A percentile compares a stretch with the other conserved stretches of the same genome.
These are phyloP conservation scores for Glycine soja DNA, from an alignment of 306 rosid genomes.

Conservation along the genomic window DNA sequence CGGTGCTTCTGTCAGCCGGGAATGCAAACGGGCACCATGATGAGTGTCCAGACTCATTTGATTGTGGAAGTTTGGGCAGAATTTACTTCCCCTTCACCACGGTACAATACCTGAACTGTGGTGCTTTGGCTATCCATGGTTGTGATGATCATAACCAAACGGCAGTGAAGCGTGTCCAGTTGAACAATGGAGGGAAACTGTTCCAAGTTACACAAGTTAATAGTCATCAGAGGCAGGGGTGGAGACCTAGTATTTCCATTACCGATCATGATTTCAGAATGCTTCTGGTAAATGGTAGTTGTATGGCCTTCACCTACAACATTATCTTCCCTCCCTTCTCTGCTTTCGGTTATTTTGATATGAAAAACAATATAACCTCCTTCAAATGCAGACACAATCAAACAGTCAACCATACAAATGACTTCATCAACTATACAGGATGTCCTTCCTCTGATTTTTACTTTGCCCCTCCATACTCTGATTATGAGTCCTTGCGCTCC, in stretches of 20 bases:
- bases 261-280: not conserved
- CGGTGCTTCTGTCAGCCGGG: not conserved
- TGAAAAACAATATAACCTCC: not conserved
- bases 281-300: not conserved
- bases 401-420: not conserved
- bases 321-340: slow-evolving; percentile 37
- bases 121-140: slow-evolving; percentile 29
- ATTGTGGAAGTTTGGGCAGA: slow-evolving; percentile 41
- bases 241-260: not conserved
- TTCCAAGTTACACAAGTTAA: not conserved
- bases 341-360: not conserved
- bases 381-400: slow-evolving; percentile 36
- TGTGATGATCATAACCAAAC: slow-evolving; percentile 19
- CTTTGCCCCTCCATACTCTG: not conserved
- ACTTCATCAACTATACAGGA: not conserved
- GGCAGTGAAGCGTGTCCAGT: not conserved
- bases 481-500: not conserved
- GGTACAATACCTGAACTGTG: slow-evolving; percentile 15
- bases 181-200: slow-evolving; percentile 9
- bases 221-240: not conserved
- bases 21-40: not conserved
- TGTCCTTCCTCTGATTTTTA: slow-evolving; percentile 27
- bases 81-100: slow-evolving; percentile 38
- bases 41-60: slow-evolving; percentile 33
- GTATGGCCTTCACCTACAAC: slow-evolving; percentile 16